A percentile compares a stretch with the other conserved stretches of the same genome.
Conservation (phyloP, 345 rosid genomes). For the Streptanthus diversifolius region DNA sequence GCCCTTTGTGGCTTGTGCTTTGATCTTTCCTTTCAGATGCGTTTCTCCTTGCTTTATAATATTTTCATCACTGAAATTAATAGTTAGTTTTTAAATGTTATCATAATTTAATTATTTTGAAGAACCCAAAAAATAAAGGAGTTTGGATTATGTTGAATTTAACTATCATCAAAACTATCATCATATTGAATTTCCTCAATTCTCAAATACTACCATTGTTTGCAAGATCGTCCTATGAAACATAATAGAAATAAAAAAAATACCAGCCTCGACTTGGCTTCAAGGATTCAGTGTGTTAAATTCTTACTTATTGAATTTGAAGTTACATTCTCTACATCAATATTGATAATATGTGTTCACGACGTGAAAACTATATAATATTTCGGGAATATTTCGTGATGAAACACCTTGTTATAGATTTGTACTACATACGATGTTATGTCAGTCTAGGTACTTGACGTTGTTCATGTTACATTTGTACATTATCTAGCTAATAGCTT, state of each 20-base stretch:
- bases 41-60: background rate
- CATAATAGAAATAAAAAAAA: background rate
- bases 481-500: background rate
- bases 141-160: background rate
- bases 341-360: background rate
- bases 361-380: background rate
- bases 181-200: background rate
- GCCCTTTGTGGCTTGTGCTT: background rate
- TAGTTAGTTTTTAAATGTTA: background rate
- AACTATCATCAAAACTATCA: constrained; percentile 2
- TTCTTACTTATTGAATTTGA: background rate
- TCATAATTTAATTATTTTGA: background rate
- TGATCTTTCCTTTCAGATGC: background rate
- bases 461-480: background rate
- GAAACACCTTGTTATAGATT: background rate
- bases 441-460: background rate
- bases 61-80: background rate
- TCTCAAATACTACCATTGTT: no score
- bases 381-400: background rate
- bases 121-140: background rate
- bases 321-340: background rate
- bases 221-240: background rate
- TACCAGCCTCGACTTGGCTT: background rate
- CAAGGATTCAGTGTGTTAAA: no score
- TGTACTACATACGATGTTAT: background rate